Evolutionary conservation across 73 alveolate genomes (phyloP), one percentile per base, ranked within the genome.

Genomic region (Paramecium primaurelia): DNA sequence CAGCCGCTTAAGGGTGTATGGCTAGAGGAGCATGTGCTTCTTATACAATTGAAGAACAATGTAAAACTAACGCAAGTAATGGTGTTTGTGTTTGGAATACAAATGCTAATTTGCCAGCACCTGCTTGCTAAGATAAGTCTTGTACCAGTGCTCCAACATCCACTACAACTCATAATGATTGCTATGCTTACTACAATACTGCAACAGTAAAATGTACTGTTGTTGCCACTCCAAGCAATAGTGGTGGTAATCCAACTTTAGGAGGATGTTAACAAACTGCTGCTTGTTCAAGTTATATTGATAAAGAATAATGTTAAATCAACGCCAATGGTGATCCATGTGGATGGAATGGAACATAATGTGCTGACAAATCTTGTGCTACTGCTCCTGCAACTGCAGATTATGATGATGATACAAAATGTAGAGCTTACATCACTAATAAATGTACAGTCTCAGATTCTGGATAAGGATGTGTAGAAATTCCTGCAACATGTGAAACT

Each of bases 331-430:
- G 47, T 68, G 47, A 68, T 26, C 49, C 85, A 26, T 68, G 85
- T 68, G 85, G 85, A 68, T 68, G 85, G 85, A 68, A 68, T 68
- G 85, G 85, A 26, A 68, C 85, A 26, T 26, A 68, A 30, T 68
- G 85, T 68, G 45, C 20, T 22, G 85, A 68, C 45, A 25, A 28
- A 8, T 20, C 49, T 4, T 68, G 85, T 16, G 25, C 85, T 2
- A 68, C 85, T 6, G 86, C 51, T 34, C 58, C 86, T 22, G 30
- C 86, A 18, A 69, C 86, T 32, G 12, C 42, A 3, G 77, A 59
- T 59, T 59, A 59, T 59, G 77, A 59, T 25, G 38, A 26, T 71
- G 86, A 71, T 25, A 18, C 86, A 0, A 36, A 30, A 32, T 71
- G 86, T 37, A 71, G 86, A 32, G 49, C 49, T 18, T 71, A 71